Base-by-base conservation (phyloP, 1,139 yeast genomes). In the Candida tropicalis region DNA sequence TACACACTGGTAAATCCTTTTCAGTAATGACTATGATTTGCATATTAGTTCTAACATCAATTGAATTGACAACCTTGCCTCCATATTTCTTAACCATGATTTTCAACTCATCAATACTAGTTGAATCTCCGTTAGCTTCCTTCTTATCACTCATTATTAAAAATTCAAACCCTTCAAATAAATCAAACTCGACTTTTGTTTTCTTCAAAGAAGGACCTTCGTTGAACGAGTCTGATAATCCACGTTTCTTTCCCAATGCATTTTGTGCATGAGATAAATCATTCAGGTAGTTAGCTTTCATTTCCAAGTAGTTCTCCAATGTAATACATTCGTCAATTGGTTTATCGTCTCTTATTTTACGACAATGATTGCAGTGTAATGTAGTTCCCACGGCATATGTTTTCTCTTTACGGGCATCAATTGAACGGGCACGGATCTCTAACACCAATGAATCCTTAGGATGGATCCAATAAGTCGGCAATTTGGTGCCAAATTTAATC, bases 381-480 rank as follows among this genome's bases (percentile, higher is more conserved):
- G 97, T 87, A 4, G 84, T 72, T 0, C 83, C 86, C 0, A 83
- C 80, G 1, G 82, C 82, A 55, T 81, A 90, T 3, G 74, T 71
- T 15, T 58, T 62, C 15, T 68, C 73, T 29, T 73, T 57, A 43
- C 77, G 60, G 51, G 68, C 66, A 51, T 82, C 83, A 11, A 89
- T 73, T 5, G 91, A 83, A 32, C 96, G 70, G 0, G 96, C 96
- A 57, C 87, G 88, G 8, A 91, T 80, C 58, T 90, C 96, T n/a
- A 93, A 59, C 0, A 91, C 95, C 1, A 90, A 57, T 1, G 96
- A 85, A 35, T 87, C 80, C 28, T 70, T 65, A 0, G 98, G 97
- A 47, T 82, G 69, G 23, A 93, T 86, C 95, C 96, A 90, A 47
- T 74, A 75, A 35, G 73, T 79, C 0, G 97, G 96, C 13, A 68